These are phyloP conservation scores for Geum urbanum DNA, from an alignment of 306 rosid species.

Conservation along the genomic window DNA sequence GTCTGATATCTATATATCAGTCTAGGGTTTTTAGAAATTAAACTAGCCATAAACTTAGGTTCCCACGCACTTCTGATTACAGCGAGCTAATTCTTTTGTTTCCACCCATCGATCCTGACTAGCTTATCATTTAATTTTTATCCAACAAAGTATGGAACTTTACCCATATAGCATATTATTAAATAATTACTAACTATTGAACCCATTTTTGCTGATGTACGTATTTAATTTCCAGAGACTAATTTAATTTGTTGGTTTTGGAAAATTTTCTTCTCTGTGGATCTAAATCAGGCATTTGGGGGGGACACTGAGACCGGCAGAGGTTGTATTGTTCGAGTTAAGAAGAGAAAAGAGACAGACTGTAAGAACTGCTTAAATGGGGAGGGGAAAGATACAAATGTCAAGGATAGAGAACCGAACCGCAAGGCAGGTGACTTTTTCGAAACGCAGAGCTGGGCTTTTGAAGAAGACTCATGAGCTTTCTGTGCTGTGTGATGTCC, in stretches of 20 bases:
- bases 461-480: conserved; percentile 73
- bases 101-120: background rate
- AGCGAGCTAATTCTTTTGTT: background rate
- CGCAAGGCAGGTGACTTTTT: conserved; percentile 62
- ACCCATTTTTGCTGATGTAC: conserved; percentile 4
- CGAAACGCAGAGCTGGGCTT: conserved; percentile 51
- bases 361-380: conserved; percentile 35
- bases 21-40: background rate
- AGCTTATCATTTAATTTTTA: background rate
- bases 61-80: background rate
- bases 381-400: conserved; percentile 59
- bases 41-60: background rate
- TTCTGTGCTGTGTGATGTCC: conserved; percentile 71
- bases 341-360: conserved; percentile 2
- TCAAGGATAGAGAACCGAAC: conserved; percentile 60
- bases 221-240: background rate
- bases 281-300: conserved; percentile 2
- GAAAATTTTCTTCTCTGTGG: background rate
- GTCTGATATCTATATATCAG: background rate
- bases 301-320: conserved; percentile 2
- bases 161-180: background rate
- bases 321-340: background rate
- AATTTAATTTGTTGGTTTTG: background rate
- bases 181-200: background rate
- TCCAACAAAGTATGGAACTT: background rate